Conservation (phyloP, 2,329 filamentous ascomycete species). For the Westerdykella ornata region DNA sequence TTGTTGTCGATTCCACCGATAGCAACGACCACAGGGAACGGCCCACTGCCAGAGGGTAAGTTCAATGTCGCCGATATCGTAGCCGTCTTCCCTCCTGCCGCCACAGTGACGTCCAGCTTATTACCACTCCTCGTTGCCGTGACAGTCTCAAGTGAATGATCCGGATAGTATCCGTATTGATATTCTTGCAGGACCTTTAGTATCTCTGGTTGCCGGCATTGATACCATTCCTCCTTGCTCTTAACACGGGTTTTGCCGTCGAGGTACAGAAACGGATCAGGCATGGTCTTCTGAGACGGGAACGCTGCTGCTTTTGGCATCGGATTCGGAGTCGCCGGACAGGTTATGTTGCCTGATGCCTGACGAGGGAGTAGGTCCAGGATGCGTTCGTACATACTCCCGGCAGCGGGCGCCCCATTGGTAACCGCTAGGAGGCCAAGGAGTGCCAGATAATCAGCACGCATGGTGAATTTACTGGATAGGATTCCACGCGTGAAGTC, state of each 20-base stretch:
- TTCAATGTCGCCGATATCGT: conserved; percentile 42
- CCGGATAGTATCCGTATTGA: conserved; percentile 48
- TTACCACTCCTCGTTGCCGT: conserved; percentile 44
- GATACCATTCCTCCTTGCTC: conserved; percentile 45
- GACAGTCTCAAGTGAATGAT: conserved; percentile 44
- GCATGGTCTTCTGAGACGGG: conserved; percentile 29
- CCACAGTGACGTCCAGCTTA: conserved; percentile 40
- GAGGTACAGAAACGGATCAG: conserved; percentile 44
- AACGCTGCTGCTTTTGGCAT: conserved; percentile 21
- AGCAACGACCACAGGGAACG: conserved; percentile 43
- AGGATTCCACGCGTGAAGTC: too few relatives aligned
- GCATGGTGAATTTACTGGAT: conserved; percentile 9
- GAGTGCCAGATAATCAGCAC: conserved; percentile 5
- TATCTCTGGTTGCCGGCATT: conserved; percentile 47
- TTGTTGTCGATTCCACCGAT: conserved; percentile 47
- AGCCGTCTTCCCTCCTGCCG: conserved; percentile 41
- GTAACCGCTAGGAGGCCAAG: conserved; percentile 4
- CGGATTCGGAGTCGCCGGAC: conserved; percentile 20
- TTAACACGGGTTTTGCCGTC: conserved; percentile 41
- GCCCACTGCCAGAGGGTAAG: conserved; percentile 40
- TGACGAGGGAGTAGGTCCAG: conserved; percentile 15
- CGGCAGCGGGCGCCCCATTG: conserved; percentile 7
- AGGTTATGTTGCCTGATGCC: conserved; percentile 16
- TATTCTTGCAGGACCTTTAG: conserved; percentile 47
- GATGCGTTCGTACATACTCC: conserved; percentile 2